These are phyloP conservation scores for Pelargonium nanum DNA, from an alignment of 345 rosid species.

Conservation along the genomic window DNA sequence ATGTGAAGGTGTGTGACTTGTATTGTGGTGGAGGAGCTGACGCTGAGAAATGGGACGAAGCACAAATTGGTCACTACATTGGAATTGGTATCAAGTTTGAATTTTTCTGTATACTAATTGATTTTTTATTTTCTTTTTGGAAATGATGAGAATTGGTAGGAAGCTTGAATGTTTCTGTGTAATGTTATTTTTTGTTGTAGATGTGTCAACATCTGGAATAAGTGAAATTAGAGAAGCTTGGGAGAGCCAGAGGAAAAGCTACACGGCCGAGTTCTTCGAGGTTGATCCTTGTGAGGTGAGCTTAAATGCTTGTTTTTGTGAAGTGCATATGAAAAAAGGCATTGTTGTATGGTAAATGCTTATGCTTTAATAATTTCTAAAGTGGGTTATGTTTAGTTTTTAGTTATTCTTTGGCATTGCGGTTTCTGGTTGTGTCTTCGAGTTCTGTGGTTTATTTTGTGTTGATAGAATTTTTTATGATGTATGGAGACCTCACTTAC, in stretches of 20 bases:
- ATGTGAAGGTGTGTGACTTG: slow-evolving; percentile 65
- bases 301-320: slow-evolving; percentile 10
- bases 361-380: no score
- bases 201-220: slow-evolving; percentile 51
- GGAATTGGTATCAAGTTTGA: slow-evolving; percentile 50
- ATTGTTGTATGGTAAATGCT: not conserved
- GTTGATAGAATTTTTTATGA: no score
- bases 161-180: no score
- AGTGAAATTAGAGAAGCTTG: slow-evolving; percentile 53
- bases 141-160: not conserved
- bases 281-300: slow-evolving; percentile 67
- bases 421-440: not conserved
- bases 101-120: not conserved
- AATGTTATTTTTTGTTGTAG: slow-evolving; percentile 17
- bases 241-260: slow-evolving; percentile 65
- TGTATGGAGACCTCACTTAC: no score
- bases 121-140: not conserved
- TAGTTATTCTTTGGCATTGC: not conserved
- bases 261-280: slow-evolving; percentile 65
- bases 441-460: not conserved
- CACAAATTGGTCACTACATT: slow-evolving; percentile 57
- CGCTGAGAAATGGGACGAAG: slow-evolving; percentile 66
- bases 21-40: slow-evolving; percentile 71
- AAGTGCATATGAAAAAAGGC: not conserved
- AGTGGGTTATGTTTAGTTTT: not conserved